These are phyloP conservation scores for Yamadazyma pseudoaaseri DNA, from an alignment of 1,139 yeast species.

Conservation along the genomic window DNA sequence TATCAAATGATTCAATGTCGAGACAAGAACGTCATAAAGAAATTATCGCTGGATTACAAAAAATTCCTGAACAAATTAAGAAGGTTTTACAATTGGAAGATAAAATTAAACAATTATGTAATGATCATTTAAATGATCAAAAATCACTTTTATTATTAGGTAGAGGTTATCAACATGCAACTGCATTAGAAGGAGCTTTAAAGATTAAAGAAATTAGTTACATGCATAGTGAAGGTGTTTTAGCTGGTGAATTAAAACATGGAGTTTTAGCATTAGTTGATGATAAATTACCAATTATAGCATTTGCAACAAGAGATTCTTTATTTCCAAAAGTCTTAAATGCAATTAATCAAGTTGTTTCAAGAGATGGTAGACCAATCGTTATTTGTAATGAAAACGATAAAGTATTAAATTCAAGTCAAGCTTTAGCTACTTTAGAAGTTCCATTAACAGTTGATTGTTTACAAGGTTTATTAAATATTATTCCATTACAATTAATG, in stretches of 20 bases:
- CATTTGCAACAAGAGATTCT: conserved; percentile 96
- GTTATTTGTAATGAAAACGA: conserved; percentile 91
- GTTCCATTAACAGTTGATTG: conserved; percentile 97
- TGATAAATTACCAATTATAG: conserved; percentile 88
- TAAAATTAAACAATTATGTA: conserved; percentile 74
- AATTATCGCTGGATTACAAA: conserved; percentile 82
- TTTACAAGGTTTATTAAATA: conserved; percentile 92
- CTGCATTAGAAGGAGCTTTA: conserved; percentile 97
- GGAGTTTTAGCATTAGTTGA: conserved; percentile 98
- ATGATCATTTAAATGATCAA: conserved; percentile 68
- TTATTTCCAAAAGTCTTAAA: conserved; percentile 95
- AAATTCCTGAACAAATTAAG: conserved; percentile 83
- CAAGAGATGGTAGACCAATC: conserved; percentile 97
- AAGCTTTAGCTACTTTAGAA: conserved; percentile 69
- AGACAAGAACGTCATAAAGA: conserved; percentile 72
- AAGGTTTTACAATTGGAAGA: conserved; percentile 73
- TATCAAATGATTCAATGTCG: conserved; percentile 88
- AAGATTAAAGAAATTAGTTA: conserved; percentile 98
- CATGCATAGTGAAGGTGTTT: conserved; percentile 98
- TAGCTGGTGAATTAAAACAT: conserved; percentile 98
- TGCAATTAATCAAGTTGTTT: conserved; percentile 95
- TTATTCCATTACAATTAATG: conserved; percentile 92
- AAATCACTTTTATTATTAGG: conserved; percentile 89
- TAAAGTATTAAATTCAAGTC: conserved; percentile 50
- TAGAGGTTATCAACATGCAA: conserved; percentile 96